Base-by-base conservation (phyloP, 1,284 basidiomycete species). In the Puccinia hordei region DNA sequence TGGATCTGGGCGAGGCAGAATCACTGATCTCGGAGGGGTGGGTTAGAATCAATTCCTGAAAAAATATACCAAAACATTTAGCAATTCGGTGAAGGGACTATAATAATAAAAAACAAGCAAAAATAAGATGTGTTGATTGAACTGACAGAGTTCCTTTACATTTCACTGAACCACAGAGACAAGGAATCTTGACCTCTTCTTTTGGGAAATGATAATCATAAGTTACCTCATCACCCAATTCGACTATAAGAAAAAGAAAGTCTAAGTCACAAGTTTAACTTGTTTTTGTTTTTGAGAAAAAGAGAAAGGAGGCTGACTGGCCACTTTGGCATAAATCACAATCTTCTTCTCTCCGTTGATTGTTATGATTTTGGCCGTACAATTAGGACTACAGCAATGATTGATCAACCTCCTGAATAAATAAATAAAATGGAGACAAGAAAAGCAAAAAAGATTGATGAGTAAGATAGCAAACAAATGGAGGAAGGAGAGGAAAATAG, bases 341-440 rank as follows among this genome's bases (percentile, higher is more conserved):
- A 99, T 99, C 89, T 98, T 94, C 89, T 98, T 98, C 87, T 96
- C 93, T 49, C 95, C 93, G 84, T 92, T 96, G 87, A 99, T 95
- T 80, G 94, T 98, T 85, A 99, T 95, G 86, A 99, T 99, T 88
- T 96, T 97, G 63, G 96, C 96, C 22, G 92, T 97, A 85, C 95
- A 98, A 84, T 97, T 98, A 9, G 96, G 96, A 85, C 95, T 93
- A 85, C 96, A 99, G 91, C 88, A 98, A 85, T 99, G 96, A 86
- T 98, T 98, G 86, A 97, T 97, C 82, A 97, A 87, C 59, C 94
- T 93, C 80, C 94, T 95, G n/a, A 27, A 66, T n/a, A 66, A 17
- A 66, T 10, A 66, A 41, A n/a, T n/a, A n/a, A n/a, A n/a, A n/a
- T n/a, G n/a, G n/a, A n/a, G n/a, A n/a, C n/a, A n/a, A n/a, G n/a